Conservation (phyloP, 768 basidiomycete genomes). For the Suillus spraguei region DNA sequence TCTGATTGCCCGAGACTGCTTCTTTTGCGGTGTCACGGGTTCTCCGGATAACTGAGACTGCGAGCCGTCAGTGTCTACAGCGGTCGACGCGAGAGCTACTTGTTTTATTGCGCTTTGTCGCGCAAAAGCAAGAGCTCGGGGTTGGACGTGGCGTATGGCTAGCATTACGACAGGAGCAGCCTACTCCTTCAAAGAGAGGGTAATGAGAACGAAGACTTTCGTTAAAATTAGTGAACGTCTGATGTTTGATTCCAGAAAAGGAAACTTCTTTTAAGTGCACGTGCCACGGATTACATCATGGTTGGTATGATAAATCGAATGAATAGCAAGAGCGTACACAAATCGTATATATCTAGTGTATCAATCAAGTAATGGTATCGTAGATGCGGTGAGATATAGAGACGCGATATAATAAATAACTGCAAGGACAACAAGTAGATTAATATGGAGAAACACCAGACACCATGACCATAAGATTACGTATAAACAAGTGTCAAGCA, state of each 20-base stretch:
- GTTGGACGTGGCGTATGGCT: conserved; percentile 15
- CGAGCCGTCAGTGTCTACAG: conserved; percentile 8
- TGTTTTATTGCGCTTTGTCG: conserved; percentile 15
- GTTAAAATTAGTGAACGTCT: neutral
- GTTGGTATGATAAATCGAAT: neutral
- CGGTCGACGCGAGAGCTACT: conserved; percentile 13
- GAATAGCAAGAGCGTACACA: conserved; percentile 5
- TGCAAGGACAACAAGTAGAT: conserved; percentile 14
- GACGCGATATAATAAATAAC: conserved; percentile 13
- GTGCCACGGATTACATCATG: neutral
- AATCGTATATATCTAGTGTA: conserved; percentile 10
- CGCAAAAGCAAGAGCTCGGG: conserved; percentile 11
- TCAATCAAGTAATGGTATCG: conserved; percentile 12
- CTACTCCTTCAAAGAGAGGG: neutral
- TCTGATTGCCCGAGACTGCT: conserved; percentile 22
- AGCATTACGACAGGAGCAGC: conserved; percentile 19
- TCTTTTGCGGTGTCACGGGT: conserved; percentile 5
- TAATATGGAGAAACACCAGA: conserved; percentile 14
- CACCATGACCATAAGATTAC: conserved; percentile 9
- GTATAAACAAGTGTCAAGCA: conserved; percentile 14
- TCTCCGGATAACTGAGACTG: conserved; percentile 6
- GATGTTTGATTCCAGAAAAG: conserved; percentile 1
- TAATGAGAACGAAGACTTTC: neutral
- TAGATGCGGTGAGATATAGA: conserved; percentile 11
- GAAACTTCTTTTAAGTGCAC: neutral